phyloP scores from a whole-genome alignment of 139 green algal genomes.

The Spirogloea muscicola region DNA sequence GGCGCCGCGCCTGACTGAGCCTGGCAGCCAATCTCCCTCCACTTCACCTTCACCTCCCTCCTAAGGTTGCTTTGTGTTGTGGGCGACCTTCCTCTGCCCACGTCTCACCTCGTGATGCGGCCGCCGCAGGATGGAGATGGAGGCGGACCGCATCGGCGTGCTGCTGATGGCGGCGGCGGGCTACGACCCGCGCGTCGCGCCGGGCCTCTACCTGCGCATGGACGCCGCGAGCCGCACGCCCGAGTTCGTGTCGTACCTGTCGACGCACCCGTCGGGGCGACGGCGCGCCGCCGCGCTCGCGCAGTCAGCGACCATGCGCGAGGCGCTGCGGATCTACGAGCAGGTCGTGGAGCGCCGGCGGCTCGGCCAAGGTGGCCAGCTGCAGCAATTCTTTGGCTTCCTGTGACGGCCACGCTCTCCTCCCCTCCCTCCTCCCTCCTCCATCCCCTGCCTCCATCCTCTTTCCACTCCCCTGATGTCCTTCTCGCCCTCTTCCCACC shows the following conservation, averaged over 20 bases:
- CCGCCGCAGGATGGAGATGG: constrained; percentile 41
- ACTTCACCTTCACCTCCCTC: no score
- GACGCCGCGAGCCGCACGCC: not conserved
- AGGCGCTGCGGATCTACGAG: constrained; percentile 29
- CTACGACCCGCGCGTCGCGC: constrained; percentile 38
- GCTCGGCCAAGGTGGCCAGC: not conserved
- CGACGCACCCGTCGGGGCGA: constrained; percentile 31
- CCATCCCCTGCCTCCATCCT: not conserved
- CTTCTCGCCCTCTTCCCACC: not conserved
- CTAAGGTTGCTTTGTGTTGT: no score
- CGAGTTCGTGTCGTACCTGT: constrained; percentile 28
- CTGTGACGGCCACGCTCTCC: not conserved
- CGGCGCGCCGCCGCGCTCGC: constrained; percentile 9
- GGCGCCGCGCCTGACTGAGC: not conserved
- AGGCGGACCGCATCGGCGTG: constrained; percentile 47
- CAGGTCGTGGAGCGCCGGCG: constrained; percentile 1
- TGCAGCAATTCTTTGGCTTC: not conserved
- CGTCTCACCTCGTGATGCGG: no score
- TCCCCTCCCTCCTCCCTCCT: constrained; percentile 9
- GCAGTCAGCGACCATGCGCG: constrained; percentile 6
- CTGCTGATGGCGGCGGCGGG: constrained; percentile 41
- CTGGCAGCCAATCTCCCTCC: no score
- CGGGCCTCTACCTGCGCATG: constrained; percentile 30
- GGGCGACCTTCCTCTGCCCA: no score
- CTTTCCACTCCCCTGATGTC: not conserved